phyloP scores from a whole-genome alignment of 441 rosid genomes.

The Populus hybrid region DNA sequence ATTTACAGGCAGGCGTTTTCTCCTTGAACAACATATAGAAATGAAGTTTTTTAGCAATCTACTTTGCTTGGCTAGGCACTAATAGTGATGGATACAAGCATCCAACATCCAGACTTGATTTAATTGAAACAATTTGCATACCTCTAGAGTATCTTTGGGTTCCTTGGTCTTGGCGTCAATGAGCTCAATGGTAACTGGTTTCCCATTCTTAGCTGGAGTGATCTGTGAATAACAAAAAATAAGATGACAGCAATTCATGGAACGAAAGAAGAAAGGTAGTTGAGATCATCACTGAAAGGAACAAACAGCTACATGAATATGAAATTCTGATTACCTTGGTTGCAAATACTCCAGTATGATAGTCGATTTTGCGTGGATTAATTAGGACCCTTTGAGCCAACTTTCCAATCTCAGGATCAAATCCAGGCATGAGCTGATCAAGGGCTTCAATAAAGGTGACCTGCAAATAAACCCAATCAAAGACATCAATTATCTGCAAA shows the following conservation, averaged over 20 bases:
- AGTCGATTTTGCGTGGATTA: conserved; percentile 92
- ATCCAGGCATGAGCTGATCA: conserved; percentile 99
- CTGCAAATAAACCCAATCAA: conserved; percentile 35
- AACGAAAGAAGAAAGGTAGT: neutral
- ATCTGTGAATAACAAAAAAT: conserved; percentile 42
- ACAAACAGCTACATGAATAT: neutral
- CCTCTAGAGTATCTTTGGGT: conserved; percentile 83
- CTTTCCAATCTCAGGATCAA: conserved; percentile 98
- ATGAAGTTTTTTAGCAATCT: neutral
- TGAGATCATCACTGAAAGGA: neutral
- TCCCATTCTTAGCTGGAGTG: conserved; percentile 92
- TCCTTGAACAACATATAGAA: neutral
- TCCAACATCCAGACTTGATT: neutral
- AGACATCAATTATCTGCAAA: neutral
- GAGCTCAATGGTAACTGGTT: conserved; percentile 92
- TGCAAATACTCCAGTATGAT: conserved; percentile 92
- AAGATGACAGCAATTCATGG: conserved; percentile 7
- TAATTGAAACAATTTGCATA: conserved; percentile 17
- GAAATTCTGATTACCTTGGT: conserved; percentile 51
- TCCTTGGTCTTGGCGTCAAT: conserved; percentile 98
- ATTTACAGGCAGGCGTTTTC: neutral
- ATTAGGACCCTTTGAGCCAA: conserved; percentile 92
- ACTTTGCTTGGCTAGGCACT: neutral
- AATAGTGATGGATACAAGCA: neutral
- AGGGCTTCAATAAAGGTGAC: conserved; percentile 94